These are phyloP conservation scores for Trametes gibbosa DNA, from an alignment of 768 basidiomycete species.

Conservation along the genomic window DNA sequence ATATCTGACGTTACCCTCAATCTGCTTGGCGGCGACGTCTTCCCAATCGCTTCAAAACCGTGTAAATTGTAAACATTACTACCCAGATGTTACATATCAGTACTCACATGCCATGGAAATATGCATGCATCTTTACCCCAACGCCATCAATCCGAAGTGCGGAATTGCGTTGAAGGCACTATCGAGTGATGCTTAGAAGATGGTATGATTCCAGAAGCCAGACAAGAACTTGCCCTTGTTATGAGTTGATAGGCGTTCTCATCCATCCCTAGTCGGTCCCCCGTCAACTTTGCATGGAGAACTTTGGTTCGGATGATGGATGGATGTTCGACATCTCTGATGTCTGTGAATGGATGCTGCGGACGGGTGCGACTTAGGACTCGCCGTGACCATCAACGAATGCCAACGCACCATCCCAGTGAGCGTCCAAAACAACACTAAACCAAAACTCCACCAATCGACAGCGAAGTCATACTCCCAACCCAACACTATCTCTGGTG, in stretches of 20 bases:
- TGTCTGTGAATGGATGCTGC: constrained; percentile 42
- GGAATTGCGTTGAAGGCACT: constrained; percentile 62
- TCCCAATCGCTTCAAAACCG: constrained; percentile 9
- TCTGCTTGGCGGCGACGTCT: constrained; percentile 17
- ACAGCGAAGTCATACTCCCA: constrained; percentile 53
- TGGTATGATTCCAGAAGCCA: not conserved
- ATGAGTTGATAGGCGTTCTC: constrained; percentile 43
- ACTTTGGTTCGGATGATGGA: constrained; percentile 34
- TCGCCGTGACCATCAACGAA: not conserved
- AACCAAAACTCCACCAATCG: constrained; percentile 61
- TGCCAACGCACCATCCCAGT: constrained; percentile 38
- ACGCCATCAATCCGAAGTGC: constrained; percentile 40
- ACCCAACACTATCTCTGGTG: constrained; percentile 53
- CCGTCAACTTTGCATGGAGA: constrained; percentile 32
- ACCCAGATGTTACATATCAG: too few relatives aligned
- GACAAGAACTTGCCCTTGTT: constrained; percentile 36
- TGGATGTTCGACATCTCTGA: constrained; percentile 22
- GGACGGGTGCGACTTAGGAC: not conserved
- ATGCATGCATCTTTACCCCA: constrained; percentile 45
- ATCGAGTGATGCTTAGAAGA: not conserved
- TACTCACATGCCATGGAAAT: constrained; percentile 49
- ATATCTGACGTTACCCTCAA: not conserved
- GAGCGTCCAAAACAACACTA: constrained; percentile 47
- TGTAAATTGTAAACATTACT: not conserved
- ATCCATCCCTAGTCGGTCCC: constrained; percentile 25